A percentile compares a stretch with the other conserved stretches of the same genome.
Conservation (phyloP, 2,329 filamentous ascomycete genomes). For the Paramyrothecium sp. region DNA sequence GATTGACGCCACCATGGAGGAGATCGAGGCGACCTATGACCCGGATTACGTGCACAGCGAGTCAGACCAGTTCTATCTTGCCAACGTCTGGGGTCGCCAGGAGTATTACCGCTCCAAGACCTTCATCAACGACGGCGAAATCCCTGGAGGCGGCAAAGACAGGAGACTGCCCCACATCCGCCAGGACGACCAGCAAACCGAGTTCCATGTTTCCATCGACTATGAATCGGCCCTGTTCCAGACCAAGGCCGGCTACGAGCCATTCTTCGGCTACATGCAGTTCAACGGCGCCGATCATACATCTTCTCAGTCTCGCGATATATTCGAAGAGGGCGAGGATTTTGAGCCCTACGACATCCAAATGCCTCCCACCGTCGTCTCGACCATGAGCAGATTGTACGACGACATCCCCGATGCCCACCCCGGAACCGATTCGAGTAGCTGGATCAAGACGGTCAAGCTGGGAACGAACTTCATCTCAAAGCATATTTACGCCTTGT, state of each 20-base stretch:
- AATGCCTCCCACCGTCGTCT: constrained; percentile 29
- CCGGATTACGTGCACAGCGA: constrained; percentile 26
- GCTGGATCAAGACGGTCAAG: constrained; percentile 28
- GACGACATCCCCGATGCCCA: constrained; percentile 24
- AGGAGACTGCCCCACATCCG: constrained; percentile 6
- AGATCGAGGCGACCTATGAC: constrained; percentile 31
- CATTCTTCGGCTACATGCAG: constrained; percentile 29
- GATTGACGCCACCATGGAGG: constrained; percentile 21
- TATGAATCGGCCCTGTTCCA: constrained; percentile 40
- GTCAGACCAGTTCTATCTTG: constrained; percentile 42
- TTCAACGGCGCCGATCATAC: constrained; percentile 25
- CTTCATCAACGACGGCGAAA: constrained; percentile 15
- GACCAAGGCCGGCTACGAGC: constrained; percentile 32
- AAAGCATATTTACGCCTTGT: constrained; percentile 12
- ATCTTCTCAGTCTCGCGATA: constrained; percentile 17
- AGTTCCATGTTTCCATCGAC: constrained; percentile 36
- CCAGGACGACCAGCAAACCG: constrained; percentile 13
- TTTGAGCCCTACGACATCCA: constrained; percentile 27
- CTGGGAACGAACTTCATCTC: constrained; percentile 35
- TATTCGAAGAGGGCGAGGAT: constrained; percentile 17
- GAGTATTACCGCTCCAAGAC: constrained; percentile 35
- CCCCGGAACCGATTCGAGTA: constrained; percentile 19
- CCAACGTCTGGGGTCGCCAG: constrained; percentile 41
- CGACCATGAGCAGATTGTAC: constrained; percentile 26
- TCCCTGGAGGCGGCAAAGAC: constrained; percentile 11